phyloP scores from a whole-genome alignment of 2,329 filamentous ascomycete genomes.

The Clarireedia sp. region DNA sequence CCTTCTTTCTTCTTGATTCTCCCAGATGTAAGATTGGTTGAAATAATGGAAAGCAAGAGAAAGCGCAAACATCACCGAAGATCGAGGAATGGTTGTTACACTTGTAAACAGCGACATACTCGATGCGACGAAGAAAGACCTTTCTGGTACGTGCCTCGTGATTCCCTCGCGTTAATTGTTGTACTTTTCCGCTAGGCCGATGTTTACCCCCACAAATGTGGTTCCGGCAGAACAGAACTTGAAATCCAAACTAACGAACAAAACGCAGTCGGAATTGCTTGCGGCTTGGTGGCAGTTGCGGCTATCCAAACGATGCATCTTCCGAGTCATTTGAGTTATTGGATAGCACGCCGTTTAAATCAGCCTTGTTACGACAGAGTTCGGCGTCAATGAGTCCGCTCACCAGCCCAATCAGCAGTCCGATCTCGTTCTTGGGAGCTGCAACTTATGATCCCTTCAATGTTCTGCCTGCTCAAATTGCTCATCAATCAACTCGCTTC shows the following conservation, averaged over 20 bases:
- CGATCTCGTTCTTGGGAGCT: neutral
- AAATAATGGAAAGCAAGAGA: neutral
- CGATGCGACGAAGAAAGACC: slow-evolving; percentile 1
- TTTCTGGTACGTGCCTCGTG: neutral
- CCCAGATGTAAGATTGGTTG: neutral
- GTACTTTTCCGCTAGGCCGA: neutral
- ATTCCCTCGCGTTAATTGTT: neutral
- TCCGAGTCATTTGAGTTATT: neutral
- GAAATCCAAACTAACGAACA: neutral
- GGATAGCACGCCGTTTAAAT: neutral
- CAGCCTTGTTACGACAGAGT: neutral
- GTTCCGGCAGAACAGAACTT: neutral
- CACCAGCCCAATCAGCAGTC: neutral
- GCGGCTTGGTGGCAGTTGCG: neutral
- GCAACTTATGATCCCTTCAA: slow-evolving; percentile 9
- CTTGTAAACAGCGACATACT: slow-evolving; percentile 6
- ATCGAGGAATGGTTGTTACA: slow-evolving; percentile 2
- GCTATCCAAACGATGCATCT: neutral
- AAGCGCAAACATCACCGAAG: slow-evolving; percentile 3
- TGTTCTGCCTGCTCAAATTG: slow-evolving; percentile 1
- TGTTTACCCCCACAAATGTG: neutral
- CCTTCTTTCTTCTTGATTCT: neutral
- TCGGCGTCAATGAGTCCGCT: neutral
- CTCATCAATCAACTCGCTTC: neutral
- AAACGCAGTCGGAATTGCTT: slow-evolving; percentile 1